Conservation (phyloP, 1,284 basidiomycete genomes). For the Phaffia rhodozyma region DNA sequence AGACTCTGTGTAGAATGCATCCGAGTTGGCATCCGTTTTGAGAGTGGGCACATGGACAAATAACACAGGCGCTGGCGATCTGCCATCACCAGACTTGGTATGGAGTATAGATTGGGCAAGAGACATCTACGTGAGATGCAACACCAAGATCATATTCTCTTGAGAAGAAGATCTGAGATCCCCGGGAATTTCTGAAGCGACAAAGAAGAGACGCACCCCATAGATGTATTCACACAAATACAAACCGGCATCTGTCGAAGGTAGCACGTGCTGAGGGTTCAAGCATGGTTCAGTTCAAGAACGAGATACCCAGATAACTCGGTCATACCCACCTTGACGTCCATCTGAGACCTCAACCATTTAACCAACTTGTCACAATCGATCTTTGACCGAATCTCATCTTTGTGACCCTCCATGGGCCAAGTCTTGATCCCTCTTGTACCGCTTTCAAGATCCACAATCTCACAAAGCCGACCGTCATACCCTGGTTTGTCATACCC, state of each 20-base stretch:
- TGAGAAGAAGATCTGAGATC: background rate
- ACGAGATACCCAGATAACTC: background rate
- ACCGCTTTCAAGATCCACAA: background rate
- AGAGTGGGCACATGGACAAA: constrained; percentile 15
- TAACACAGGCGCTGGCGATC: background rate
- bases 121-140: background rate
- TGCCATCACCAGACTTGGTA: background rate
- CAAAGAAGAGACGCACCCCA: constrained; percentile 12
- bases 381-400: background rate
- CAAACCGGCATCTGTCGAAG: constrained; percentile 4
- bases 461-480: background rate
- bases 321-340: background rate
- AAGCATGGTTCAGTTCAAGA: background rate
- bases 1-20: constrained; percentile 5
- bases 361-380: background rate
- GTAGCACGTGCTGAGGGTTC: background rate
- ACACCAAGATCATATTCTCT: background rate
- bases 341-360: background rate
- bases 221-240: constrained; percentile 29
- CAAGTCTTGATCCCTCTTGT: background rate
- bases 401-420: constrained; percentile 27
- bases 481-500: background rate
- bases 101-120: background rate
- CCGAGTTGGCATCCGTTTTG: background rate
- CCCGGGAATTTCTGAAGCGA: background rate